Conservation (phyloP, 352 stramenopile species). For the Phytopythium chamaehyphon region DNA sequence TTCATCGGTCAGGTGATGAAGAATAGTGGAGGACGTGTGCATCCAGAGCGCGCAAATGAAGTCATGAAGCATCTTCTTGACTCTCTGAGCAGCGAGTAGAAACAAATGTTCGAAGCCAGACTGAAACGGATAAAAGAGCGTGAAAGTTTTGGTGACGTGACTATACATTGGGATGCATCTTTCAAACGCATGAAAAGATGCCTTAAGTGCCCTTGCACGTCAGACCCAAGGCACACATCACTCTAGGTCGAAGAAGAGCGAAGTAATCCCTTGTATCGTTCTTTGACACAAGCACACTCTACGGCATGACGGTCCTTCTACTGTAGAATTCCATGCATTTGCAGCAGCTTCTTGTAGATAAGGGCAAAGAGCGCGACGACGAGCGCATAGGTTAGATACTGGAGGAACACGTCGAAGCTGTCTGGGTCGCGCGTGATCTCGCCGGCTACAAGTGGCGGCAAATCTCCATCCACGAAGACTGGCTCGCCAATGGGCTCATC, state of each 20-base stretch:
- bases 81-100: conserved; percentile 21
- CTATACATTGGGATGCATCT: too few species aligned
- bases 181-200: too few species aligned
- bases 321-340: conserved; percentile 63
- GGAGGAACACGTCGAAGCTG: conserved; percentile 56
- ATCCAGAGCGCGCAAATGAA: conserved; percentile 70
- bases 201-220: not conserved
- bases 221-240: not conserved
- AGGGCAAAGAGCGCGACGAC: conserved; percentile 67
- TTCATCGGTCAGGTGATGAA: conserved; percentile 95
- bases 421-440: conserved; percentile 27
- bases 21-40: conserved; percentile 81
- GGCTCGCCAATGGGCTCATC: not conserved
- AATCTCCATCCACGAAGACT: conserved; percentile 3
- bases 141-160: too few species aligned
- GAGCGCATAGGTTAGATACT: conserved; percentile 64
- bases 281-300: too few species aligned
- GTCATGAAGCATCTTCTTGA: conserved; percentile 58
- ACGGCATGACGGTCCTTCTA: conserved; percentile 4
- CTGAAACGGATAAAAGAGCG: conserved; percentile 2
- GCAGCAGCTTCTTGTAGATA: conserved; percentile 79
- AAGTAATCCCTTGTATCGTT: too few species aligned
- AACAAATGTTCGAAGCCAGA: conserved; percentile 8
- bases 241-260: not conserved
- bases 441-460: conserved; percentile 11